These are phyloP conservation scores for Rhizoclosmatium globosum DNA, from an alignment of 192 early-diverging fungal species.

Conservation along the genomic window DNA sequence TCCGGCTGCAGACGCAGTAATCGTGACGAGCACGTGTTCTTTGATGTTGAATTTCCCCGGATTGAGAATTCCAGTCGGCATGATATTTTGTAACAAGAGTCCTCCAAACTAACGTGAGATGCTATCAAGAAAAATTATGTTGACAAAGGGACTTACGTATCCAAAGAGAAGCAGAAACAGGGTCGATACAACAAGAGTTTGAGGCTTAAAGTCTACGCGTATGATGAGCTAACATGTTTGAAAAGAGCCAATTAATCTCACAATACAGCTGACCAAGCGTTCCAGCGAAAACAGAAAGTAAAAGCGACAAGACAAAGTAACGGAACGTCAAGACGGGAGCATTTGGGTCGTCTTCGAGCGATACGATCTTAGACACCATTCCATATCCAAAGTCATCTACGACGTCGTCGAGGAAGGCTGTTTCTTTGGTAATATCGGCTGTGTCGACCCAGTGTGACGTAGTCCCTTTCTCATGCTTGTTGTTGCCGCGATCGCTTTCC, in stretches of 20 bases:
- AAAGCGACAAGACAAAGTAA: constrained; percentile 9
- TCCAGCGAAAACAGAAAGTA: neutral
- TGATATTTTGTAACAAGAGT: constrained; percentile 1
- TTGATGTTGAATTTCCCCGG: constrained; percentile 58
- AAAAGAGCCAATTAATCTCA: too few species aligned
- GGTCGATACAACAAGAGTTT: neutral
- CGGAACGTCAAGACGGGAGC: constrained; percentile 6
- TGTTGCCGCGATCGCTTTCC: too few species aligned
- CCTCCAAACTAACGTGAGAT: constrained; percentile 16
- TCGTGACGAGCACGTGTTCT: constrained; percentile 55
- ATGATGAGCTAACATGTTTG: too few species aligned
- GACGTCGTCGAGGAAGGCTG: neutral
- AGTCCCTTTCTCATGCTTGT: too few species aligned
- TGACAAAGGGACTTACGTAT: constrained; percentile 11
- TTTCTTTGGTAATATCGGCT: too few species aligned
- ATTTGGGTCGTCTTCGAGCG: constrained; percentile 2
- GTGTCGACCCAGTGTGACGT: too few species aligned
- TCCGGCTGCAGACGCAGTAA: constrained; percentile 55
- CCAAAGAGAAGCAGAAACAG: constrained; percentile 10
- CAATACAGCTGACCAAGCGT: constrained; percentile 8
- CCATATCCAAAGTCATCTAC: constrained; percentile 19
- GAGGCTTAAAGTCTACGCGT: constrained; percentile 1
- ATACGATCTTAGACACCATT: constrained; percentile 11
- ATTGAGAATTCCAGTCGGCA: constrained; percentile 42
- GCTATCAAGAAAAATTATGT: neutral